Evolutionary conservation across 2,329 filamentous ascomycete genomes (phyloP).

Genomic region (Botrytis medusae): DNA sequence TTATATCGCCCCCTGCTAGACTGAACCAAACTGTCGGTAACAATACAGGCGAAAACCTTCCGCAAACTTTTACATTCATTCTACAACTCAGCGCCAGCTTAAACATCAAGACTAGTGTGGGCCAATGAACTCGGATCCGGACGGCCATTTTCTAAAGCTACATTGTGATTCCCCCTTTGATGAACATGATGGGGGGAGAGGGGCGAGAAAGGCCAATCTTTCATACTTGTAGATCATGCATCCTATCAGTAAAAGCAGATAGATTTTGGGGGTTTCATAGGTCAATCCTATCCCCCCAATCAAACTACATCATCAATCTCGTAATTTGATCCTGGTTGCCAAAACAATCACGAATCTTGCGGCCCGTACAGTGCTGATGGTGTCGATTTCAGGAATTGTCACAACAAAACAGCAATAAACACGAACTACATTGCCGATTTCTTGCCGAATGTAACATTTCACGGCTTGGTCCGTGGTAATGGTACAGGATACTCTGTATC

Average conservation of each 20-base stretch:
- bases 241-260: background rate
- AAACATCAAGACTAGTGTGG: background rate
- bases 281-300: background rate
- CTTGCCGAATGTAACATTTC: conserved; percentile 3
- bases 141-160: background rate
- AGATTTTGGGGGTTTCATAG: background rate
- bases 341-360: background rate
- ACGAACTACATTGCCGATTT: background rate
- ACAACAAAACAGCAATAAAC: background rate
- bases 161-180: background rate
- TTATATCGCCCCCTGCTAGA: background rate
- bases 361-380: background rate
- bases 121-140: conserved; percentile 13
- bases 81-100: conserved; percentile 1
- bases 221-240: background rate
- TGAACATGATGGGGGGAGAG: conserved; percentile 2
- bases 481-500: background rate
- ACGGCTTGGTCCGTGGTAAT: background rate
- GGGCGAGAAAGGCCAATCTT: background rate
- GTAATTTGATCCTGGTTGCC: background rate
- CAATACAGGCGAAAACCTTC: background rate
- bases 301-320: background rate
- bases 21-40: conserved; percentile 20
- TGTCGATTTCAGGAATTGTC: background rate
- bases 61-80: conserved; percentile 1